A percentile compares a stretch with the other conserved stretches of the same genome.
phyloP scores from a whole-genome alignment of 108 stramenopile genomes.

The Conticribra guillardii region DNA sequence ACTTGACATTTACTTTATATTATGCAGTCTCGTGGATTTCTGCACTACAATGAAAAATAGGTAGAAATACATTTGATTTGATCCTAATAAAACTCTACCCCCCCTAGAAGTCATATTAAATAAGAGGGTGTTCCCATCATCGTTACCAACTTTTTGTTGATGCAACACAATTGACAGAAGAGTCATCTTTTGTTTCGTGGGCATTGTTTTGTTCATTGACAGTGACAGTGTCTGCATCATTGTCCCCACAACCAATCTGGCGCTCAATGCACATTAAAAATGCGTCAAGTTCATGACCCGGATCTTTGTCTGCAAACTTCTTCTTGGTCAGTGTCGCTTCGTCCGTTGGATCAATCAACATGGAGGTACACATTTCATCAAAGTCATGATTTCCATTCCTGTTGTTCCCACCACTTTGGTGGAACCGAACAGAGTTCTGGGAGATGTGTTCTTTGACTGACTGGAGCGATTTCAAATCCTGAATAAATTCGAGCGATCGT shows the following conservation, averaged over 20 bases:
- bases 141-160: no score
- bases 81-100: no score
- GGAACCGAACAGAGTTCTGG: neutral
- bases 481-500: conserved; percentile 19
- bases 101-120: no score
- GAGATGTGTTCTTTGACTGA: neutral
- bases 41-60: no score
- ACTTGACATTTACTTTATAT: no score
- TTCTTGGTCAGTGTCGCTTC: no score
- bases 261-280: neutral
- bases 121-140: no score
- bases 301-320: neutral
- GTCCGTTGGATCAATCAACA: no score
- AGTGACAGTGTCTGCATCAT: neutral
- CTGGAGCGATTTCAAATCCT: conserved; percentile 7
- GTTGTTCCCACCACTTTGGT: neutral
- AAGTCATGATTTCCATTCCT: neutral
- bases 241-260: neutral
- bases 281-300: neutral
- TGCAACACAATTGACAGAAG: no score
- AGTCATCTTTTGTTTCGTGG: neutral
- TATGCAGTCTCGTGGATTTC: no score
- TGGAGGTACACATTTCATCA: neutral
- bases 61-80: no score
- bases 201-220: neutral